phyloP scores from a whole-genome alignment of 768 basidiomycete species.

The Rhizopogon vesiculosus region DNA sequence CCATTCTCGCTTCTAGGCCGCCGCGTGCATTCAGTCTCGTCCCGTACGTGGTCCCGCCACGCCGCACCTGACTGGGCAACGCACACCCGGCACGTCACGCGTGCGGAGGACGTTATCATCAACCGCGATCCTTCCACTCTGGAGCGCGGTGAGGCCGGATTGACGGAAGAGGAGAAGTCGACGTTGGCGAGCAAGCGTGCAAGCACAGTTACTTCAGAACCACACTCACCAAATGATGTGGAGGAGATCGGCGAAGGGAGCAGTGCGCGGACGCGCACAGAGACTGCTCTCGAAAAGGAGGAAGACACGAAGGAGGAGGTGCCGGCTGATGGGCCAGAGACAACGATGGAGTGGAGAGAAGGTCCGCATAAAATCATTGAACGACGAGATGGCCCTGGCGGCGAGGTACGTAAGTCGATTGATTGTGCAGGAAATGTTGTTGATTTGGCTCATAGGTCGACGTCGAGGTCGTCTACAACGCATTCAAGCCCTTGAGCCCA shows the following conservation, averaged over 20 bases:
- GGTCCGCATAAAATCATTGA: slow-evolving; percentile 67
- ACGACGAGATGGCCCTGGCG: slow-evolving; percentile 48
- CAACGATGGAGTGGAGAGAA: slow-evolving; percentile 59
- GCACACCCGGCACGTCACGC: slow-evolving; percentile 64
- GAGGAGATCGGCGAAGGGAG: slow-evolving; percentile 5
- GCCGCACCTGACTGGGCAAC: slow-evolving; percentile 82
- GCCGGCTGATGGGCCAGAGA: slow-evolving; percentile 41
- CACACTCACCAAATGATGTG: slow-evolving; percentile 5
- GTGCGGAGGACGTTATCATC: slow-evolving; percentile 76
- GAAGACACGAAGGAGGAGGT: slow-evolving; percentile 28
- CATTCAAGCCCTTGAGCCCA: slow-evolving; percentile 16
- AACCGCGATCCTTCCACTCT: slow-evolving; percentile 67
- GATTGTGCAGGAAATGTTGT: slow-evolving; percentile 2
- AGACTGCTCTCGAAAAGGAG: slow-evolving; percentile 6
- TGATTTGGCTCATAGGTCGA: slow-evolving; percentile 43
- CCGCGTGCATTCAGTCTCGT: slow-evolving; percentile 74
- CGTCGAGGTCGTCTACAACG: slow-evolving; percentile 55
- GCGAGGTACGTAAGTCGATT: slow-evolving; percentile 48
- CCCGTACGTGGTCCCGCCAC: slow-evolving; percentile 86
- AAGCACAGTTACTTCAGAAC: slow-evolving; percentile 7
- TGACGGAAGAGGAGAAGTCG: slow-evolving; percentile 25
- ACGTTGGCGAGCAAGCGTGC: slow-evolving; percentile 20
- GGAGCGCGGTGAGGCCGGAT: slow-evolving; percentile 41
- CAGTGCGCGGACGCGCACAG: slow-evolving; percentile 4
- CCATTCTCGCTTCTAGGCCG: slow-evolving; percentile 91